Evolutionary conservation across 2,329 filamentous ascomycete species (phyloP), one percentile per base, ranked within the genome.

Genomic region (Colletotrichum endophyticum): DNA sequence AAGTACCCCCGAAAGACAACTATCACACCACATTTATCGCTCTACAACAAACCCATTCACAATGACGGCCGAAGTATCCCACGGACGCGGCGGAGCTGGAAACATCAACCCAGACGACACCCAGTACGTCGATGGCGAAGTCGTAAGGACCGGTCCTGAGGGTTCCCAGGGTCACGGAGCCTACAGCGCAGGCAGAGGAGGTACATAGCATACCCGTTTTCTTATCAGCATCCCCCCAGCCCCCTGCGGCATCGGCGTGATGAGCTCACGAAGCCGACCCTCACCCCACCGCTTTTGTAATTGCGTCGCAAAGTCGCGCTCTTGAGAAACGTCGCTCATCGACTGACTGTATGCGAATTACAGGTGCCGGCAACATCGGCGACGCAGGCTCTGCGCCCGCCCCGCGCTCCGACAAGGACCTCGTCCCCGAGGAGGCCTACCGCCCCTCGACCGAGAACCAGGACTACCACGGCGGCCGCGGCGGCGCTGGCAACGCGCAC

Each of bases 61-160:
- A 27, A 87, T 86, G 84, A 80, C 80, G 16, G 79, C 85, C 69
- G 90, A 92, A 81, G 88, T 92, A 69, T 92, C 91, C 19, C 91
- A 92, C 84, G 91, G 91, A 79, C 89, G 91, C 78, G 91, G 91
- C 76, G 91, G 91, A 79, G 90, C 89, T 25, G 91, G 92, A 80
- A 93, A 93, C 84, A 92, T 93, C 83, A 88, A 87, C 78, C 82
- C 84, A 39, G 91, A 93, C 81, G 83, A 88, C 77, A 92, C 91
- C 49, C 80, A 88, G 79, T 94, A 94, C 81, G 88, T 88, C 77
- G 92, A 94, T 78, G 92, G 91, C 79, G 90, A 91, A 78, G 90
- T 94, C 70, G 90, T 91, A 72, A 90, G 91, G 64, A 81, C 87
- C 59, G 91, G 90, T 66, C 81, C 85, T 5, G 86, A 87, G 81